Evolutionary conservation across 495 filamentous ascomycete genomes (phyloP), one percentile per base, ranked within the genome.

Genomic region (Neurospora sp.): DNA sequence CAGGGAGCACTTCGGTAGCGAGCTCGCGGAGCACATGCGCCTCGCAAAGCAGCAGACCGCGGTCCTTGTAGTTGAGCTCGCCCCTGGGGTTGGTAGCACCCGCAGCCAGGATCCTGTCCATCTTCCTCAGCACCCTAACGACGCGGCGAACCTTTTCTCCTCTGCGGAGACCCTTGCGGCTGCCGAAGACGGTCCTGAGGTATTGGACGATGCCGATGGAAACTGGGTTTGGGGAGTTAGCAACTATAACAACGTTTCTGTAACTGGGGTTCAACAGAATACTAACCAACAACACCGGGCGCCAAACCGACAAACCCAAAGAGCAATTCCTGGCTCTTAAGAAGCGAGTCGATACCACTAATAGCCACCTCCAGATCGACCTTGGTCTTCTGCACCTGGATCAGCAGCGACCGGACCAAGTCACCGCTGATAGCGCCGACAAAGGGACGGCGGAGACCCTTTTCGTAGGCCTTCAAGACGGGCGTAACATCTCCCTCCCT

Each of bases 341-440:
- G 84, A 27, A 99, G 85, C 37, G 93, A 83, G 81, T 99, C 94
- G 71, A 99, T 98, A 16, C 96, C 96, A 71, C 92, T 91, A 79
- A 98, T 92, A 18, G 96, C 96, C 71, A 99, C 90, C 80, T 99
- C 96, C 10, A 98, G 91, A 76, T 99, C 96, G 38, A 99, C 96
- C 83, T 98, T 99, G 1, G 96, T 98, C 85, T 98, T 99, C 78
- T 99, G 96, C 65, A 99, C 89, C 78, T 99, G 96, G 65, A 99
- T 97, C 39, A 99, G 86, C 69, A 99, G 87, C 31, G 96, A 91
- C 69, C 96, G 89, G 68, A 98, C 84, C n/a, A 99, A 83, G 78
- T 97, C 94, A 22, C 96, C 96, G 59, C 85, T 85, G 18, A 98
- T 78, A 1, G 93, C 91, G 8, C 94, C 94, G 39, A 88, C 82